phyloP scores from a whole-genome alignment of 768 basidiomycete genomes.

The Neoboletus subvelutipes region DNA sequence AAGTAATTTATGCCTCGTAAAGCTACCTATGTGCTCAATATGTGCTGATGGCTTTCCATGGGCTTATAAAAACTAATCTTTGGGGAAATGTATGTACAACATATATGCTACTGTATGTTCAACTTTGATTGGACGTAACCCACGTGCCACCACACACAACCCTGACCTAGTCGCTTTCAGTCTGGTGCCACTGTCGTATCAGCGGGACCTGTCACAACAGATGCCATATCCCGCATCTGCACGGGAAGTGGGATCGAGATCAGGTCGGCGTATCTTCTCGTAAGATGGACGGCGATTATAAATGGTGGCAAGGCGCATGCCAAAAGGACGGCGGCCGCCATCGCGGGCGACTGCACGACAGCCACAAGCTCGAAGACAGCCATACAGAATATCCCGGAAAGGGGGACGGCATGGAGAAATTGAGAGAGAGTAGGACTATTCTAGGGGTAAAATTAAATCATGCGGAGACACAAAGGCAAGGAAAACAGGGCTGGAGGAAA shows the following conservation, averaged over 20 bases:
- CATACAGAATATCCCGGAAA: slow-evolving; percentile 26
- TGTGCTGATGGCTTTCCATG: neutral
- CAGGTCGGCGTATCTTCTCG: slow-evolving; percentile 3
- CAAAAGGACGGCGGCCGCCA: slow-evolving; percentile 19
- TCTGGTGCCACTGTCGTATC: neutral
- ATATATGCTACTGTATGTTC: slow-evolving; percentile 10
- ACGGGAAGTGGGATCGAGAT: slow-evolving; percentile 9
- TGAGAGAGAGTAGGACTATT: slow-evolving; percentile 10
- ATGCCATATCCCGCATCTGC: neutral
- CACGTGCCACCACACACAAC: neutral
- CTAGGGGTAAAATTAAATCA: slow-evolving; percentile 6
- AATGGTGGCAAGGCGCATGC: slow-evolving; percentile 23
- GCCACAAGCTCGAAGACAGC: slow-evolving; percentile 16
- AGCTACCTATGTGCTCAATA: too few relatives aligned
- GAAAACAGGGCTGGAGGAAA: neutral
- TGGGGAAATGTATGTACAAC: slow-evolving; percentile 14
- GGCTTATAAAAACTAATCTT: neutral
- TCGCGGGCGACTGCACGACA: slow-evolving; percentile 22
- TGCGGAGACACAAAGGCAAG: neutral
- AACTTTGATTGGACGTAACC: neutral
- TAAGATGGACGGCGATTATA: slow-evolving; percentile 7
- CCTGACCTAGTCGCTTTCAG: neutral
- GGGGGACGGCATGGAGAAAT: slow-evolving; percentile 26
- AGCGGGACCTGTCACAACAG: neutral
- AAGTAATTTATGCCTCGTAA: slow-evolving; percentile 18